Evolutionary conservation across 148 eudicot genomes (phyloP).

Genomic region (Rhododendron ovatum): DNA sequence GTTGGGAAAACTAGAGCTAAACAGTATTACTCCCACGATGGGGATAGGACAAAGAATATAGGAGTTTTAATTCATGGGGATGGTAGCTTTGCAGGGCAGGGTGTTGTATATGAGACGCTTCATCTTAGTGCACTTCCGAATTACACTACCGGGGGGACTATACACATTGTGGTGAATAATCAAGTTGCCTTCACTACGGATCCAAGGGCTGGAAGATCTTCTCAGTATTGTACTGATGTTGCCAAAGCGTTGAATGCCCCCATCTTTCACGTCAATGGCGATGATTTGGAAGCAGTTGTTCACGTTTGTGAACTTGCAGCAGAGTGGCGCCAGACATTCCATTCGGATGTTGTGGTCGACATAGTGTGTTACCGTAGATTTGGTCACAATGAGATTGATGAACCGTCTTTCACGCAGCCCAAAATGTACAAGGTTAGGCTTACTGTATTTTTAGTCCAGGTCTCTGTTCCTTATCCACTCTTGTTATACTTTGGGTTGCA

Average conservation of each 20-base stretch:
- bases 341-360: not conserved
- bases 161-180: not conserved
- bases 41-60: not conserved
- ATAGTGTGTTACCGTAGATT: not conserved
- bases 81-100: not conserved
- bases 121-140: not conserved
- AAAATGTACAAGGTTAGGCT: slow-evolving; percentile 75
- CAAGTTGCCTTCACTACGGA: not conserved
- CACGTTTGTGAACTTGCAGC: not conserved
- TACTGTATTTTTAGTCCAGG: not conserved
- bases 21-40: not conserved
- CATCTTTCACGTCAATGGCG: not conserved
- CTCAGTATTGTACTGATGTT: not conserved
- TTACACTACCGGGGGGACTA: not conserved
- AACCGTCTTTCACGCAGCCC: slow-evolving; percentile 95
- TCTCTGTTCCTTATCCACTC: not conserved
- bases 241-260: not conserved
- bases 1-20: not conserved
- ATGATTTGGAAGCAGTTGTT: not conserved
- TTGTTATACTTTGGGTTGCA: not conserved
- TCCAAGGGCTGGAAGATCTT: not conserved
- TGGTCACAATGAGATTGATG: slow-evolving; percentile 15
- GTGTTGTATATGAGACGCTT: not conserved
- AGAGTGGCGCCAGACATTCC: not conserved
- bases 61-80: not conserved